Conservation (phyloP, 345 rosid genomes). For the Diplotaxis tenuifolia region DNA sequence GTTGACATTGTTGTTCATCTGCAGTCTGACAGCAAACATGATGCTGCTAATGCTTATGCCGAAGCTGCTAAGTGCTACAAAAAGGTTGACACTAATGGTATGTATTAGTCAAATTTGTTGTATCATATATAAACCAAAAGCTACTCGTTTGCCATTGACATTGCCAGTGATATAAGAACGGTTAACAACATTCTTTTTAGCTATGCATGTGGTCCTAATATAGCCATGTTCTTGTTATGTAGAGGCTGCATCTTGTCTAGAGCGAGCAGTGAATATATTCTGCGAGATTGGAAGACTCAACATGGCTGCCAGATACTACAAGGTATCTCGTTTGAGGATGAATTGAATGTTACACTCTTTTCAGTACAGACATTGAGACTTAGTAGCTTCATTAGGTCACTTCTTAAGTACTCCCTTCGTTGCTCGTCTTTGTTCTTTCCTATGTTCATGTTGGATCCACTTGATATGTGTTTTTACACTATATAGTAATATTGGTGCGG, state of each 20-base stretch:
- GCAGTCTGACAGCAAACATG: constrained; percentile 84
- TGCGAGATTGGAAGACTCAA: constrained; percentile 95
- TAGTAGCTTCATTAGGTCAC: no score
- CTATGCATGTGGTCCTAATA: neutral
- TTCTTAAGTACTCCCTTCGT: neutral
- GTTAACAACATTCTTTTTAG: neutral
- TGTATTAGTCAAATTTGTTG: no score
- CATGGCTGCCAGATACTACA: constrained; percentile 98
- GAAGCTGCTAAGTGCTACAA: constrained; percentile 91
- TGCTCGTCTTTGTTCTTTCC: neutral
- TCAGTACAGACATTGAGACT: neutral
- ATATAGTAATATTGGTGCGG: neutral
- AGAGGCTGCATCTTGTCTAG: constrained; percentile 94
- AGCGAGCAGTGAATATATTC: constrained; percentile 69
- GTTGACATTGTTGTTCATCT: constrained; percentile 6
- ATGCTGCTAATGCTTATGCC: constrained; percentile 79
- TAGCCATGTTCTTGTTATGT: constrained; percentile 32
- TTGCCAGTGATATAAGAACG: neutral
- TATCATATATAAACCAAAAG: no score
- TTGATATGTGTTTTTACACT: neutral
- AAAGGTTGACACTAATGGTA: constrained; percentile 73
- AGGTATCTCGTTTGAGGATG: constrained; percentile 46
- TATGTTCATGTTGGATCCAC: constrained; percentile 5
- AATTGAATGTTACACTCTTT: neutral
- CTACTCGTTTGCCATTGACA: neutral